Base-by-base conservation (phyloP, 805 yeast species). In the baker's yeast (Saccharomyces cerevisiae) region DNA sequence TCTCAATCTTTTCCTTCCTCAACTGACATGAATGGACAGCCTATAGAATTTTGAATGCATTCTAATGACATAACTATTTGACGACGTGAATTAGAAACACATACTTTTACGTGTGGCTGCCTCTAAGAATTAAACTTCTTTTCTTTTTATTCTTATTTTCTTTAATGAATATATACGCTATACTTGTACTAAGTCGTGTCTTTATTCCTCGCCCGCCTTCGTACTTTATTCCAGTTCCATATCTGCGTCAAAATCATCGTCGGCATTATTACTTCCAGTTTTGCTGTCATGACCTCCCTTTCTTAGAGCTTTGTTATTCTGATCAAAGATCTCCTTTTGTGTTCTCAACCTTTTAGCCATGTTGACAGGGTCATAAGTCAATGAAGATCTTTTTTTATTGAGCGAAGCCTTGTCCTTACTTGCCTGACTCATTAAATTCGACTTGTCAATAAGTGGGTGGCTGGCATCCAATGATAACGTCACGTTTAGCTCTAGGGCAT, bases 401-500 rank as follows among this genome's bases (percentile, higher is more conserved):
- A 27, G 6, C 13, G 31, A 21, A 10, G 28, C 14, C 29, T 49
- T 36, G 46, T 29, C 29, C 22, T 22, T 49, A 17, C 27, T 49
- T 21, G 32, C 17, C 21, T 49, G 46, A 24, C 13, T 21, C 46
- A 30, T 55, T 32, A 59, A 41, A 4, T 47, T 54, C 5, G 68
- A 55, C 36, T 59, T 61, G 26, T 64, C 60, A 10, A 62, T 51
- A 9, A 68, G 57, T 4, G 71, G 72, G 57, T 69, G 71, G 41
- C 62, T 65, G 2, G 62, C 57, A 52, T 67, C 71, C 22, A 67
- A 43, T 10, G 61, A 54, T 47, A 64, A 54, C 1, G 64, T 57
- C 11, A 66, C 61, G 66, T 85, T 85, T 29, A 78, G 73, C 56
- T 84, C 90, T 50, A 86, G 71, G 3, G 98, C 97, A 58, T 95